Percentiles rank a stretch among this genome's conserved stretches.
These are phyloP conservation scores for Botryobasidium botryosum DNA, from an alignment of 768 basidiomycete species.

Conservation along the genomic window DNA sequence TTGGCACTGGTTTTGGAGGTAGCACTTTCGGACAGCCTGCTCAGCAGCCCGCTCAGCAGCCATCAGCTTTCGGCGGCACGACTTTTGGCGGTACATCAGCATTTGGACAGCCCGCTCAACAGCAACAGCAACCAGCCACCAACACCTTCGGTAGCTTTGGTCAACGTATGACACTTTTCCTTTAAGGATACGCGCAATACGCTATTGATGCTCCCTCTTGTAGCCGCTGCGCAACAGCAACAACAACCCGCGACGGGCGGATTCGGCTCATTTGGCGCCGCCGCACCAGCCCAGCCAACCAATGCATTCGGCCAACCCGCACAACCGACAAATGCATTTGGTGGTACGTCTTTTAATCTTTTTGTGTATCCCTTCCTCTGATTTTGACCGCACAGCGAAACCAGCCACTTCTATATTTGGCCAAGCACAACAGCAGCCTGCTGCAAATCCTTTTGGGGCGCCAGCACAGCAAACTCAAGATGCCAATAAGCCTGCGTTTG, in stretches of 20 bases:
- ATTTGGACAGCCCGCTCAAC: slow-evolving; percentile 13
- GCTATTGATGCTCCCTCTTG: background rate
- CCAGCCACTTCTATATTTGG: slow-evolving; percentile 22
- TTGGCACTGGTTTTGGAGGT: slow-evolving; percentile 10
- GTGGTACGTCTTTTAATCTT: slow-evolving; percentile 8
- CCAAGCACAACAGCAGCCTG: slow-evolving; percentile 24
- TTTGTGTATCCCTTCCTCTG: slow-evolving; percentile 14
- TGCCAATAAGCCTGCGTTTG: slow-evolving; percentile 21
- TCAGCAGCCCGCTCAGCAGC: background rate
- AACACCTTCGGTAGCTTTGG: slow-evolving; percentile 12
- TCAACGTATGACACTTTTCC: too few species aligned
- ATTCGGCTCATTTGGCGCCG: slow-evolving; percentile 11
- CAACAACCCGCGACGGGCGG: slow-evolving; percentile 18
- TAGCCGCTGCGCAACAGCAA: slow-evolving; percentile 24
- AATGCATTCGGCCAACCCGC: slow-evolving; percentile 30
- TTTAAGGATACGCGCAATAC: background rate
- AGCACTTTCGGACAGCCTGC: slow-evolving; percentile 16
- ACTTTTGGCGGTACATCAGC: background rate
- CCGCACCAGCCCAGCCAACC: slow-evolving; percentile 13
- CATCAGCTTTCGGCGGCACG: slow-evolving; percentile 1
- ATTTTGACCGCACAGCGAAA: slow-evolving; percentile 26
- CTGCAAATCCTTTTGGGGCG: slow-evolving; percentile 10
- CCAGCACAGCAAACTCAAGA: slow-evolving; percentile 17
- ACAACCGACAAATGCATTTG: slow-evolving; percentile 19
- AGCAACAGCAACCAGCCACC: slow-evolving; percentile 8